Percentiles rank a stretch among this genome's conserved stretches.
These are phyloP conservation scores for Lodderomyces orthopsilosis DNA, from an alignment of 1,139 yeast genomes.

Conservation along the genomic window DNA sequence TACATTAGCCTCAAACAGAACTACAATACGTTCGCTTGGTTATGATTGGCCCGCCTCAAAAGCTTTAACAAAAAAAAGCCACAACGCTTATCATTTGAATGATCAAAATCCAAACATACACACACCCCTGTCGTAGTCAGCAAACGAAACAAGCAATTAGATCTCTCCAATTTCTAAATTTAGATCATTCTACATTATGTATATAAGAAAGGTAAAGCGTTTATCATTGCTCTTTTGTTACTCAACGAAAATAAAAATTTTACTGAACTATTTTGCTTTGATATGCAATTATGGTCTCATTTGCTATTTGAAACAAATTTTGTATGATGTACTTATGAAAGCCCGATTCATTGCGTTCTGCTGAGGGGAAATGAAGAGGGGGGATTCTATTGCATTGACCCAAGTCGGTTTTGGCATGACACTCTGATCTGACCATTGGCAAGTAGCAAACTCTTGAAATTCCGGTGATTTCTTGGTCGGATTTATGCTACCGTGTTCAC, in stretches of 20 bases:
- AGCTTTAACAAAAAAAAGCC: neutral
- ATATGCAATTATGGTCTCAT: neutral
- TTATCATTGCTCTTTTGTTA: neutral
- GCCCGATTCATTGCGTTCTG: too few species aligned
- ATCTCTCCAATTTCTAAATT: neutral
- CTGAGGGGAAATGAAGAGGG: too few species aligned
- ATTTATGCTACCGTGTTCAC: too few species aligned
- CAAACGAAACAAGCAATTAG: neutral
- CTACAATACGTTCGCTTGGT: too few species aligned
- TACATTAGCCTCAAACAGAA: neutral
- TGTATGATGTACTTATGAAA: neutral
- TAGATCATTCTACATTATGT: neutral
- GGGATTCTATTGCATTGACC: too few species aligned
- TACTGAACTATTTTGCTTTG: neutral
- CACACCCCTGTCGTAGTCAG: slow-evolving; percentile 2
- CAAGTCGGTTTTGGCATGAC: too few species aligned
- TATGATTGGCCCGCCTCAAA: neutral
- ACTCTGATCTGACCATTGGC: too few species aligned
- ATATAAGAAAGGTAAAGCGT: neutral
- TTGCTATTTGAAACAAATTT: neutral
- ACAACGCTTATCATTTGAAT: neutral
- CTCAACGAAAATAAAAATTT: too few species aligned
- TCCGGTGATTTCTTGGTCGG: too few species aligned
- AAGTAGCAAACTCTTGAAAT: too few species aligned
- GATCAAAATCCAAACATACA: neutral